A percentile compares a stretch with the other conserved stretches of the same genome.
phyloP scores from a whole-genome alignment of 2,329 filamentous ascomycete species.

The Apiospora phragmitis region DNA sequence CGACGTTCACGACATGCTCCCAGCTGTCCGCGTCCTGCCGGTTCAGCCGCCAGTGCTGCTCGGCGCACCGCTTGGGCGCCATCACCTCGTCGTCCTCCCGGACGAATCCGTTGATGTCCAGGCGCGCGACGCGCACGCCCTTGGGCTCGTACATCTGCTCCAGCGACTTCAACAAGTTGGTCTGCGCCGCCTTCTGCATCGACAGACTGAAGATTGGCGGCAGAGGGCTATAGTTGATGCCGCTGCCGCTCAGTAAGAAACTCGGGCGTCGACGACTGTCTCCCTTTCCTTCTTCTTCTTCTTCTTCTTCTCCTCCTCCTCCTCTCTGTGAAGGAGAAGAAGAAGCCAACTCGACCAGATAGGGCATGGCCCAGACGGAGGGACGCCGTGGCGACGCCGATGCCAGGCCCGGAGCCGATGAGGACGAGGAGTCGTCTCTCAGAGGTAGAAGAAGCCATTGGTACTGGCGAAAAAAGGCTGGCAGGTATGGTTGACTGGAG shows the following conservation, averaged over 20 bases:
- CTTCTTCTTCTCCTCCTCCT: background rate
- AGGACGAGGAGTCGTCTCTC: background rate
- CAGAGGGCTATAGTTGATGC: background rate
- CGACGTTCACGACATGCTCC: background rate
- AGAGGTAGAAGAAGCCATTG: background rate
- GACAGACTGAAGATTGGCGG: background rate
- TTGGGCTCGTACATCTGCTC: background rate
- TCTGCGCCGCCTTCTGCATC: conserved; percentile 2
- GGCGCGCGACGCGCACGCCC: background rate
- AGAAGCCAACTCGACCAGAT: background rate
- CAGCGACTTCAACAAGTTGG: background rate
- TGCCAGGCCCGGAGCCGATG: background rate
- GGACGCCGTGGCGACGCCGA: background rate
- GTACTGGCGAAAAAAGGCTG: background rate
- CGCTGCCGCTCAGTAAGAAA: conserved; percentile 1
- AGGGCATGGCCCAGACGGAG: background rate
- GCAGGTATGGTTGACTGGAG: background rate
- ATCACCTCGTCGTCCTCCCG: background rate
- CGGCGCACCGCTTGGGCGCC: background rate
- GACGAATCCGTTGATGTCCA: conserved; percentile 1
- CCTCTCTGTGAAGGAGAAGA: background rate
- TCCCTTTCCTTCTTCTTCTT: too few relatives aligned
- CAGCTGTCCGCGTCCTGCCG: background rate
- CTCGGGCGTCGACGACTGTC: background rate
- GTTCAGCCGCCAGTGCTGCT: background rate